A percentile compares a stretch with the other conserved stretches of the same genome.
These are phyloP conservation scores for Colletotrichum cuscutae DNA, from an alignment of 2,329 filamentous ascomycete genomes.

Conservation along the genomic window DNA sequence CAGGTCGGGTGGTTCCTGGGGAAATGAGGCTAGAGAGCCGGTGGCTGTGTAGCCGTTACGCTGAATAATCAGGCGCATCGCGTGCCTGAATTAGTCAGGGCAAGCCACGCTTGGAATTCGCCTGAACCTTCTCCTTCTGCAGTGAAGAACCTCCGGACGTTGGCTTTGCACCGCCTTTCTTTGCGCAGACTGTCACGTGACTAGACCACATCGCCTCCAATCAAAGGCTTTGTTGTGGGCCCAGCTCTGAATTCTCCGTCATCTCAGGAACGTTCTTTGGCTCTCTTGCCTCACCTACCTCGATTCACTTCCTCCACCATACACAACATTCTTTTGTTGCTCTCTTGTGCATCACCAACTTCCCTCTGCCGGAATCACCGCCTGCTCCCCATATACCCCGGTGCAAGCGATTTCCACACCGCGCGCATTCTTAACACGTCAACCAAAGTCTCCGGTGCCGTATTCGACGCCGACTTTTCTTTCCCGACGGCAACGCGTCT, in stretches of 20 bases:
- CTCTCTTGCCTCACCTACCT: not conserved
- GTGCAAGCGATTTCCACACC: not conserved
- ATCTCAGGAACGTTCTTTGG: slow-evolving; percentile 17
- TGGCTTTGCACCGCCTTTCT: not conserved
- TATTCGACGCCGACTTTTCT: slow-evolving; percentile 5
- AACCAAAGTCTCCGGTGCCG: not conserved
- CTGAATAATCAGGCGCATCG: slow-evolving; percentile 10
- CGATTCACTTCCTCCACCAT: slow-evolving; percentile 18
- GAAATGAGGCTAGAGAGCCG: not conserved
- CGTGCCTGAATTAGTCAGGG: not conserved
- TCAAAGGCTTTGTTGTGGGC: slow-evolving; percentile 4
- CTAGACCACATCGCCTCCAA: not conserved
- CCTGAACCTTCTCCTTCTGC: slow-evolving; percentile 7
- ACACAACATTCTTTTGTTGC: slow-evolving; percentile 27
- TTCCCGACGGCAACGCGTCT: slow-evolving; percentile 22
- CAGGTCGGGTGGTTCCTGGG: not conserved
- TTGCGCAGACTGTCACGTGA: not conserved
- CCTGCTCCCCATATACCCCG: slow-evolving; percentile 23
- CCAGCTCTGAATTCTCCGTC: slow-evolving; percentile 10
- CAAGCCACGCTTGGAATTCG: slow-evolving; percentile 9
- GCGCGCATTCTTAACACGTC: not conserved
- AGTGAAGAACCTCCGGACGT: not conserved
- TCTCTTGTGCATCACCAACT: slow-evolving; percentile 9
- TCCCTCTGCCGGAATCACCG: not conserved
- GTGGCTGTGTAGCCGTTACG: not conserved